Base-by-base conservation (phyloP, 768 basidiomycete species). In the Termitomyces sp. region DNA sequence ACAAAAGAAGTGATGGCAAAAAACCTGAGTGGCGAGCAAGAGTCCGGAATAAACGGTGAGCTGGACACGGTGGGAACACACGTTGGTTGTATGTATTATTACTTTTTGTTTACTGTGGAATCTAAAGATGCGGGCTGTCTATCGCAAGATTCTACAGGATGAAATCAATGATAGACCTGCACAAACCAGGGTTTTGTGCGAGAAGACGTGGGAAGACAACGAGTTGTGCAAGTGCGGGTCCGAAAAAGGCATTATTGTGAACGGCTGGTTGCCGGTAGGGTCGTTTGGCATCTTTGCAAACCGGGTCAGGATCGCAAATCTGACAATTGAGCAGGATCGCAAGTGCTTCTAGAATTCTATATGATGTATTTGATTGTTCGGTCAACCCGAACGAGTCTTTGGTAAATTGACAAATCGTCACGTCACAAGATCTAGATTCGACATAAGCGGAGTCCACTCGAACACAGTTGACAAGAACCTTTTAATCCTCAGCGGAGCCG, bases 341-440 rank as follows among this genome's bases (percentile, higher is more conserved):
- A 53, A 54, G 44, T 54, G 59, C 59, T 70, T 73, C 68, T 69
- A 59, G 72, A 72, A 61, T 61, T 63, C 68, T 61, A 59, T 64
- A 54, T 63, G 58, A 63, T 64, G 59, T 60, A 63, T 62, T 63
- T 68, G 61, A 66, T 70, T 71, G 63, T 69, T 71, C 68, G 70
- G 68, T 46, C 58, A 41, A 51, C 12, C 37, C 48, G 22, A 44
- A 41, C 50, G 60, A 39, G 55, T 37, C 55, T 36, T 34, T 59
- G 59, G 42, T 57, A 62, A 62, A 57, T 63, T 59, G 59, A 63
- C 57, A 60, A 68, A 62, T 59, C 51, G 70, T 71, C 69, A 69
- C 71, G 72, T 73, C 69, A 71, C 67, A 63, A 39, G 61, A 67
- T 68, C 69, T 64, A 68, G 71, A 72, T 72, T 32, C 59, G 65